Evolutionary conservation across 1,284 basidiomycete genomes (phyloP).

Genomic region (Sparassis latifolia): DNA sequence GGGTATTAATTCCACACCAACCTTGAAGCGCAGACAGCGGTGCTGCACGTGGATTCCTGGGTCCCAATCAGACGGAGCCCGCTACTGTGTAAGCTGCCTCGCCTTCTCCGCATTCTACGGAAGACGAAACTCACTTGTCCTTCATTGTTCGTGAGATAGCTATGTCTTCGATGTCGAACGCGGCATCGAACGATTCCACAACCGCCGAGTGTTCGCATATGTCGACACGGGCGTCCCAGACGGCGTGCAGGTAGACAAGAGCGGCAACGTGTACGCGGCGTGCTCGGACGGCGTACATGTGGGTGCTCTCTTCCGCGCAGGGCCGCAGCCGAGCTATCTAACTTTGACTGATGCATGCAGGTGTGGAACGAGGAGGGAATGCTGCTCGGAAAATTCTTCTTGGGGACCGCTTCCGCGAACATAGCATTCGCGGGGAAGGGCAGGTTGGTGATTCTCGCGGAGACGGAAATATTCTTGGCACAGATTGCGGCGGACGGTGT

Average conservation of each 20-base stretch:
- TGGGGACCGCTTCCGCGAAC: slow-evolving; percentile 53
- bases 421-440: slow-evolving; percentile 62
- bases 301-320: slow-evolving; percentile 10
- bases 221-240: slow-evolving; percentile 59
- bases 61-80: slow-evolving; percentile 56
- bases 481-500: slow-evolving; percentile 39
- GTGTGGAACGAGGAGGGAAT: slow-evolving; percentile 61
- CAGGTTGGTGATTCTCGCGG: slow-evolving; percentile 60
- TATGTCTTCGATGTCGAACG: slow-evolving; percentile 70
- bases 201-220: slow-evolving; percentile 70
- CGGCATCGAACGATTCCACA: slow-evolving; percentile 46
- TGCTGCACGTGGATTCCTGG: slow-evolving; percentile 37
- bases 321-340: neutral
- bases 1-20: neutral
- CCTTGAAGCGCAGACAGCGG: slow-evolving; percentile 48
- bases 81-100: slow-evolving; percentile 52
- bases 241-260: slow-evolving; percentile 49
- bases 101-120: neutral
- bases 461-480: slow-evolving; percentile 61
- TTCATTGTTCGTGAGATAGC: slow-evolving; percentile 27
- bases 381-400: slow-evolving; percentile 71
- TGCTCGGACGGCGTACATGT: slow-evolving; percentile 69
- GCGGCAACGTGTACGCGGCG: slow-evolving; percentile 66
- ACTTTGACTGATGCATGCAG: slow-evolving; percentile 19
- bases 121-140: neutral